Evolutionary conservation across 2,329 filamentous ascomycete genomes (phyloP), one percentile per base, ranked within the genome.

Genomic region (Cadophora malorum): DNA sequence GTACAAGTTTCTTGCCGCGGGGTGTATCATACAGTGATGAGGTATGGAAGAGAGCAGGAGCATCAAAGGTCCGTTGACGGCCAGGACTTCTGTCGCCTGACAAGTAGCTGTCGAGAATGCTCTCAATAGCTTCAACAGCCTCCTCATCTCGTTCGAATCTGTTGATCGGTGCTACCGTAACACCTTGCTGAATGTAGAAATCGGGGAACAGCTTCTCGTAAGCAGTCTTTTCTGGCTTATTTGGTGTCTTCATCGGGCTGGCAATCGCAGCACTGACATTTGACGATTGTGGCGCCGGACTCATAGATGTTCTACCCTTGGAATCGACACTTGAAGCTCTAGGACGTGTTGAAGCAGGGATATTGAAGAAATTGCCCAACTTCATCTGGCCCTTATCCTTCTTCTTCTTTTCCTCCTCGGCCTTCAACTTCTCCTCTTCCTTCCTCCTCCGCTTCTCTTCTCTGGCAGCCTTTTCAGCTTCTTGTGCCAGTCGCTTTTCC

Each of bases 101-200:
- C 16, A 90, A 74, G 60, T 83, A 85, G 62, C 85, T 81, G 69
- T 89, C 86, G 2, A 90, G 78, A 3, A 83, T 83, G 21, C 72
- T 75, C 33, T 81, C 83, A 77, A 86, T 89, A 62, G 75, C 80
- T n/a, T 81, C 76, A 31, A 83, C 81, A 0, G 86, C 85, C 68
- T 88, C 82, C 0, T 84, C 77, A 71, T 92, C 89, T 77, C 90
- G 83, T 49, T 83, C 78, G 33, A 87, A 87, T 2, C 81, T 82
- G 60, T 83, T 80, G 0, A 74, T 73, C 0, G 85, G 83, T 0
- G 94, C 93, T 64, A 97, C 73, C n/a, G 80, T 86, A 1, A 93
- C 91, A 74, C 93, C 86, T 2, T 89, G 84, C 67, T 93, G 91
- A 56, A 96, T 76, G 70, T 91, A 94, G 78, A 97, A 98, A 0